A percentile compares a stretch with the other conserved stretches of the same genome.
Evolutionary conservation across 2,329 filamentous ascomycete genomes (phyloP).

Genomic region (Penicillium sp.): DNA sequence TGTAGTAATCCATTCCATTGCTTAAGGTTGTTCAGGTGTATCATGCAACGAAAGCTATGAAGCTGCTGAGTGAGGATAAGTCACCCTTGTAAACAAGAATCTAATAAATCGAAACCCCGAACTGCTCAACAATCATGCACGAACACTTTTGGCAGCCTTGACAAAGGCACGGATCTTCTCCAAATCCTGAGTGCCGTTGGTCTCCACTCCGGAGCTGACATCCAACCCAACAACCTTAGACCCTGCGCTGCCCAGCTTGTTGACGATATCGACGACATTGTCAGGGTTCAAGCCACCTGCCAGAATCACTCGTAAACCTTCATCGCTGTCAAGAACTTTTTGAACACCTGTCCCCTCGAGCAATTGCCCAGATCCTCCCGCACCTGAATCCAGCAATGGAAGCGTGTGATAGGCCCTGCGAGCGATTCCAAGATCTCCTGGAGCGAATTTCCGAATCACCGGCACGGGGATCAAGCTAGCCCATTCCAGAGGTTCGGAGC

Average conservation of each 20-base stretch:
- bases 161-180: constrained; percentile 82
- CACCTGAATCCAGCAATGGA: constrained; percentile 83
- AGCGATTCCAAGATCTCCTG: constrained; percentile 70
- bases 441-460: constrained; percentile 83
- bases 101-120: background rate
- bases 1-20: background rate
- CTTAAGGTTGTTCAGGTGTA: background rate
- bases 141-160: constrained; percentile 65
- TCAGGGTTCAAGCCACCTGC: constrained; percentile 81
- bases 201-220: constrained; percentile 92
- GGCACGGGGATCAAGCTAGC: constrained; percentile 85
- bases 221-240: constrained; percentile 78
- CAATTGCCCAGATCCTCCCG: constrained; percentile 76
- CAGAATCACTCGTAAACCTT: constrained; percentile 72
- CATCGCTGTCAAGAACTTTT: constrained; percentile 64
- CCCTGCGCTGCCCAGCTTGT: constrained; percentile 60
- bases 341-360: constrained; percentile 73
- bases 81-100: constrained; percentile 9
- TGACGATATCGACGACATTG: constrained; percentile 71
- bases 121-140: constrained; percentile 19
- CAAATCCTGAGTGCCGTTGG: constrained; percentile 75
- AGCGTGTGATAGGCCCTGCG: constrained; percentile 78
- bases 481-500: constrained; percentile 91
- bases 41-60: constrained; percentile 3
- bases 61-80: constrained; percentile 10